phyloP scores from a whole-genome alignment of 805 yeast species.

The Lachancea thermotolerans region DNA sequence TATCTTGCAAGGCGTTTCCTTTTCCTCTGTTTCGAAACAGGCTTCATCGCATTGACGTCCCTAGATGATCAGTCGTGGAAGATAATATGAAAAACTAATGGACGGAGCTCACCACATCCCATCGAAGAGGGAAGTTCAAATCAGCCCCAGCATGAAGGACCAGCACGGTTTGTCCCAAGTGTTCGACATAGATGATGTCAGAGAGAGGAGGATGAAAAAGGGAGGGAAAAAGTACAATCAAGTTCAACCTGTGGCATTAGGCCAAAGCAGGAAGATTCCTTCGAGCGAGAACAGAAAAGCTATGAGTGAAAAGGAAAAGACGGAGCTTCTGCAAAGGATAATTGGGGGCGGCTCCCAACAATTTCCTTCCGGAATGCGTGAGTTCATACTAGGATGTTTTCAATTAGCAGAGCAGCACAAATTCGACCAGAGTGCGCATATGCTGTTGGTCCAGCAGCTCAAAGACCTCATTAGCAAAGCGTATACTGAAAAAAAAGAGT shows the following conservation, averaged over 20 bases:
- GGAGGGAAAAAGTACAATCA: constrained; percentile 16
- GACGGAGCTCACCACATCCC: neutral
- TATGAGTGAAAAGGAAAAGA: constrained; percentile 4
- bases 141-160: neutral
- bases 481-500: constrained; percentile 16
- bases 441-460: constrained; percentile 20
- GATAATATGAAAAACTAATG: neutral
- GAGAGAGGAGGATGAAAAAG: neutral
- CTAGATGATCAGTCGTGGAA: too few relatives aligned
- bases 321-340: constrained; percentile 3
- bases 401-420: constrained; percentile 12
- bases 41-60: too few relatives aligned
- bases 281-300: constrained; percentile 1
- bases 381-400: constrained; percentile 20
- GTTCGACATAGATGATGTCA: neutral
- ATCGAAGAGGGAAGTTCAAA: neutral
- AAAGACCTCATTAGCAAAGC: constrained; percentile 24
- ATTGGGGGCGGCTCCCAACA: neutral
- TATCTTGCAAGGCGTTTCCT: too few relatives aligned
- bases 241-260: constrained; percentile 23
- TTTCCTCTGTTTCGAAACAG: too few relatives aligned
- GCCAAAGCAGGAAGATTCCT: constrained; percentile 10
- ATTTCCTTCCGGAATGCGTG: constrained; percentile 16
- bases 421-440: constrained; percentile 10
- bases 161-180: neutral